phyloP scores from a whole-genome alignment of 805 yeast genomes.

The Saturnispora quitensis region DNA sequence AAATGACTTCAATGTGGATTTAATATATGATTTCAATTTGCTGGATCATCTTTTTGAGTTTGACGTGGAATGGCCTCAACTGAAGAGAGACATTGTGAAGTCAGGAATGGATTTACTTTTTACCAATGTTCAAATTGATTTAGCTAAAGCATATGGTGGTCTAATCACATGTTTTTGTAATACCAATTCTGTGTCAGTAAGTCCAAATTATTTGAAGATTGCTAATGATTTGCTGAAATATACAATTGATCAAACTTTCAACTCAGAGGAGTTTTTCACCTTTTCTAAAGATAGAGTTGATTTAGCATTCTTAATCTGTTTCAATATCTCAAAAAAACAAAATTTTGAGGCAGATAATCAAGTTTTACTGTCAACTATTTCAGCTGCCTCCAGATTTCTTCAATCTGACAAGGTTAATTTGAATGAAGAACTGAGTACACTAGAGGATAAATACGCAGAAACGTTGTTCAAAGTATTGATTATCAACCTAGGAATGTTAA shows the following conservation, averaged over 20 bases:
- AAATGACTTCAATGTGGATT: slow-evolving; percentile 42
- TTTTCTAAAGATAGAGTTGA: slow-evolving; percentile 58
- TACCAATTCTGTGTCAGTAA: slow-evolving; percentile 25
- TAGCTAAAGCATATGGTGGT: slow-evolving; percentile 74
- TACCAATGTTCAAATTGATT: slow-evolving; percentile 54
- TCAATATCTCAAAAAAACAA: slow-evolving; percentile 30
- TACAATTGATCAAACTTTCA: slow-evolving; percentile 43
- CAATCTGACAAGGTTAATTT: slow-evolving; percentile 43
- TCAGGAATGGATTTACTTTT: slow-evolving; percentile 58
- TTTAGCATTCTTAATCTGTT: slow-evolving; percentile 46
- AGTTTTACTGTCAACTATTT: slow-evolving; percentile 34
- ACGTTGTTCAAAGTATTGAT: slow-evolving; percentile 53
- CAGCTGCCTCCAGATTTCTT: slow-evolving; percentile 37
- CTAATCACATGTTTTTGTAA: slow-evolving; percentile 58
- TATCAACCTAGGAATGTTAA: slow-evolving; percentile 36
- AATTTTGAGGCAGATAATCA: slow-evolving; percentile 26
- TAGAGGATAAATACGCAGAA: slow-evolving; percentile 37
- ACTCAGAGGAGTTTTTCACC: slow-evolving; percentile 37
- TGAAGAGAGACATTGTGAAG: slow-evolving; percentile 41
- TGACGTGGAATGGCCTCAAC: slow-evolving; percentile 38
- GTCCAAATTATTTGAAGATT: slow-evolving; percentile 22
- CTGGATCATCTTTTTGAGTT: slow-evolving; percentile 50
- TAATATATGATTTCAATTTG: slow-evolving; percentile 49
- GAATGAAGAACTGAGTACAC: slow-evolving; percentile 31
- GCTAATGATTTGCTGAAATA: slow-evolving; percentile 44